Percentiles rank a stretch among this genome's conserved stretches.
Evolutionary conservation across 805 yeast genomes (phyloP).

Genomic region (Metschnikowia noctiluminum): DNA sequence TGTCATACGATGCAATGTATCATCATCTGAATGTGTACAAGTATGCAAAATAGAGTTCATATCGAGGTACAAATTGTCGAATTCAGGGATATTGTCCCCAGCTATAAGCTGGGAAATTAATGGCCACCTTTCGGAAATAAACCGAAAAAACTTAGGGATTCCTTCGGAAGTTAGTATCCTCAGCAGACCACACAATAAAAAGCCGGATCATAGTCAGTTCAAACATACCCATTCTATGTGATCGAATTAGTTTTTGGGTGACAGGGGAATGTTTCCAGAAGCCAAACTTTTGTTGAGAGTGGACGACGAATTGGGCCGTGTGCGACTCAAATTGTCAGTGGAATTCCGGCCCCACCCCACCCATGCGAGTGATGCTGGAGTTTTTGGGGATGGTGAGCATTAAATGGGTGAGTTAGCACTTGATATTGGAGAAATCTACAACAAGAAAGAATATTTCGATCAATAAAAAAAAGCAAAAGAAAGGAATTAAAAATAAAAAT

Average conservation of each 20-base stretch:
- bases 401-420: not conserved
- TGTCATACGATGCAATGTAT: conserved; percentile 59
- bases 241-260: not conserved
- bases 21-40: conserved; percentile 80
- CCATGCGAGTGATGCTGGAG: not conserved
- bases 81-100: conserved; percentile 82
- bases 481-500: no score
- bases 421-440: not conserved
- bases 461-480: no score
- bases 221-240: conserved; percentile 5
- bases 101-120: conserved; percentile 82
- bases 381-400: not conserved
- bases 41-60: conserved; percentile 96
- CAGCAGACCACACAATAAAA: not conserved
- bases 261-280: not conserved
- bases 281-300: conserved; percentile 7
- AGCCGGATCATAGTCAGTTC: not conserved
- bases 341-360: not conserved
- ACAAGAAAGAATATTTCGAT: no score
- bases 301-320: conserved; percentile 10
- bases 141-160: conserved; percentile 95
- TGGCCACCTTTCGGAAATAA: conserved; percentile 99
- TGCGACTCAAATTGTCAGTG: conserved; percentile 8
- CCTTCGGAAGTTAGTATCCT: conserved; percentile 41
- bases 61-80: conserved; percentile 91